Percentiles rank a stretch among this genome's conserved stretches.
Evolutionary conservation across 352 stramenopile genomes (phyloP).

Genomic region (Phytophthora fragariae): DNA sequence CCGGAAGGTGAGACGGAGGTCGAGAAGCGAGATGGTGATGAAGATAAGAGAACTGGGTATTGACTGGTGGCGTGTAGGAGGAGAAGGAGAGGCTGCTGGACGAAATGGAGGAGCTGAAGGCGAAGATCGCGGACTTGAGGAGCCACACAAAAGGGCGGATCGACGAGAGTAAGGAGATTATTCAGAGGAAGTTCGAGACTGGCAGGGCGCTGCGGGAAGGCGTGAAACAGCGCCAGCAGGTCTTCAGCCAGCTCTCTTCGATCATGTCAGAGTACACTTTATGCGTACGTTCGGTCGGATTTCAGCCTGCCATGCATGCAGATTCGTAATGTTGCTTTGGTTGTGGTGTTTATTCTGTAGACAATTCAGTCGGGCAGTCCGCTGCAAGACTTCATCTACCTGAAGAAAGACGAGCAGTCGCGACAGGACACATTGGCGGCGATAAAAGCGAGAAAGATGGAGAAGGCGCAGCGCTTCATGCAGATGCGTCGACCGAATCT

Average conservation of each 20-base stretch:
- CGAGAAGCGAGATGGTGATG: neutral
- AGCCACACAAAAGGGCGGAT: slow-evolving; percentile 15
- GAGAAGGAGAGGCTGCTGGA: slow-evolving; percentile 38
- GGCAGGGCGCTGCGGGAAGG: slow-evolving; percentile 18
- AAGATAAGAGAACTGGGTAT: neutral
- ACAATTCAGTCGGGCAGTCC: slow-evolving; percentile 40
- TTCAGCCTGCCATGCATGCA: neutral
- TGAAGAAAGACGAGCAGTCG: slow-evolving; percentile 30
- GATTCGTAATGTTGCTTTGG: slow-evolving; percentile 8
- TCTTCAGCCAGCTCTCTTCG: slow-evolving; percentile 33
- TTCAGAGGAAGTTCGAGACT: slow-evolving; percentile 15
- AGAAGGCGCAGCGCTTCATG: slow-evolving; percentile 46
- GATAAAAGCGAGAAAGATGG: slow-evolving; percentile 38
- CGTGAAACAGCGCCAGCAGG: slow-evolving; percentile 30
- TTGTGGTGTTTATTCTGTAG: slow-evolving; percentile 20
- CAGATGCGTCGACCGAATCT: slow-evolving; percentile 32
- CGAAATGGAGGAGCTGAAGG: slow-evolving; percentile 34
- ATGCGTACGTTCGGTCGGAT: slow-evolving; percentile 27
- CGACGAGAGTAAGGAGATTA: slow-evolving; percentile 18
- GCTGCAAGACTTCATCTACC: slow-evolving; percentile 40
- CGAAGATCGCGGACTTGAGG: slow-evolving; percentile 38
- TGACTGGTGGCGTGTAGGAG: slow-evolving; percentile 25
- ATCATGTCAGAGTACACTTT: slow-evolving; percentile 50
- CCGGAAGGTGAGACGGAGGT: slow-evolving; percentile 18
- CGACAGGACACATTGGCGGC: slow-evolving; percentile 19